phyloP scores from a whole-genome alignment of 2,329 filamentous ascomycete genomes.

The Seiridium cupressi region DNA sequence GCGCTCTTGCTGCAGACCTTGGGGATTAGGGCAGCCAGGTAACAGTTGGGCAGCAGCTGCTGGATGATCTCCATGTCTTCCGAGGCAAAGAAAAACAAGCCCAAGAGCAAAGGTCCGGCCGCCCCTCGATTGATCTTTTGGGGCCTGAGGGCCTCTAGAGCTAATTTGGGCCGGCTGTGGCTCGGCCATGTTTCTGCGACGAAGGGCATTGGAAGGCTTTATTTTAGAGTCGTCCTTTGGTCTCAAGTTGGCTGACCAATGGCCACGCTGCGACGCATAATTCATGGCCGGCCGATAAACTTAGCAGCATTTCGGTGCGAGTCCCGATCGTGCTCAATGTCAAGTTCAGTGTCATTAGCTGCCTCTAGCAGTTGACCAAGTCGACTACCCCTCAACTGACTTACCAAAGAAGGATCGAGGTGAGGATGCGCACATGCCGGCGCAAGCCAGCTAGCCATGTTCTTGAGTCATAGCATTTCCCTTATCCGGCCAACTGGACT shows the following conservation, averaged over 20 bases:
- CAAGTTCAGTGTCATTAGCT: background rate
- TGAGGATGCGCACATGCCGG: no score
- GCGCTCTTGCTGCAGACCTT: background rate
- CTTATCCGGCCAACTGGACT: no score
- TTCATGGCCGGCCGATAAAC: background rate
- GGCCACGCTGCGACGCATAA: background rate
- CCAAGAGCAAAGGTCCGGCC: no score
- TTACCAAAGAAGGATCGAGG: no score
- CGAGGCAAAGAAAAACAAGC: no score
- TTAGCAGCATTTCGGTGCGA: background rate
- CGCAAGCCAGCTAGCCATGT: no score
- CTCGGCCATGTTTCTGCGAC: background rate
- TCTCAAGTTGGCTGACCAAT: background rate
- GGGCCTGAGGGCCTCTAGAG: background rate
- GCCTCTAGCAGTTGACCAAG: background rate
- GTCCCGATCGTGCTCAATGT: background rate
- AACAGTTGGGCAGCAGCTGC: constrained; percentile 14
- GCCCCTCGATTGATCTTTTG: background rate
- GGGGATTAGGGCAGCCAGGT: constrained; percentile 10
- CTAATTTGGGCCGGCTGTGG: background rate
- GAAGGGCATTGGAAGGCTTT: constrained; percentile 6
- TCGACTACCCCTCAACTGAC: no score
- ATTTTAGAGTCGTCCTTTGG: background rate
- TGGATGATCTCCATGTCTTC: background rate
- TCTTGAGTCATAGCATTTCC: no score